Base-by-base conservation (phyloP, 768 basidiomycete species). In the Steccherinum ochraceum region DNA sequence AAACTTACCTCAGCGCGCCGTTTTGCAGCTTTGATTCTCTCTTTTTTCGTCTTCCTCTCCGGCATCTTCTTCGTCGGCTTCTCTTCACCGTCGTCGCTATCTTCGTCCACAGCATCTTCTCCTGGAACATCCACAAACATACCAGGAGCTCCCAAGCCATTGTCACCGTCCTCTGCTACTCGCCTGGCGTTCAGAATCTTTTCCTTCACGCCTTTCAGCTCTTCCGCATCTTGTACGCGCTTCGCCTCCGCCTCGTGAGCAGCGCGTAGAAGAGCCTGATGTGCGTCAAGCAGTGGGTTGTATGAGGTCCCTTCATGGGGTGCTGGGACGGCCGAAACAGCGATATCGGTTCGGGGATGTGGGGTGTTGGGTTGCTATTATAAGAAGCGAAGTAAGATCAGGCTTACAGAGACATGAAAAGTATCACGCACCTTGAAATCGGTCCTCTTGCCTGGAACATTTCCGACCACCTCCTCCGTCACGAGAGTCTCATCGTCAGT, bases 301-400 rank as follows among this genome's bases (percentile, higher is more conserved):
- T 97, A 97, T 16, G 91, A 93, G 2, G 85, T 78, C 18, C 93
- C 93, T 25, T 80, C 81, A 56, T 89, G 89, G 0, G 93, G 93
- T 2, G 81, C 69, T 1, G 71, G 58, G 0, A 92, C 78, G 0
- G 89, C 85, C 1, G 85, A 80, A 0, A 86, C 56, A 7, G 77
- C 72, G 52, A 90, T 90, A 19, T 65, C 50, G 19, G 78, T 60
- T 39, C 78, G 75, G 0, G 76, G 74, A 49, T 77, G 72, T 10
- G 63, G 61, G 2, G 71, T 64, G 0, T 69, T 57, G 4, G 84
- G 84, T 40, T 77, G 69, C 81, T 85, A 52, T 20, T 19, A 27
- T 3, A 16, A 13, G 23, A n/a, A n/a, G 13, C 46, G 16, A 40
- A 2, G 3, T 20, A 24, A 3, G 40, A 5, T 5, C 21, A 26